phyloP scores from a whole-genome alignment of 768 basidiomycete species.

The Leccinum obscurum region DNA sequence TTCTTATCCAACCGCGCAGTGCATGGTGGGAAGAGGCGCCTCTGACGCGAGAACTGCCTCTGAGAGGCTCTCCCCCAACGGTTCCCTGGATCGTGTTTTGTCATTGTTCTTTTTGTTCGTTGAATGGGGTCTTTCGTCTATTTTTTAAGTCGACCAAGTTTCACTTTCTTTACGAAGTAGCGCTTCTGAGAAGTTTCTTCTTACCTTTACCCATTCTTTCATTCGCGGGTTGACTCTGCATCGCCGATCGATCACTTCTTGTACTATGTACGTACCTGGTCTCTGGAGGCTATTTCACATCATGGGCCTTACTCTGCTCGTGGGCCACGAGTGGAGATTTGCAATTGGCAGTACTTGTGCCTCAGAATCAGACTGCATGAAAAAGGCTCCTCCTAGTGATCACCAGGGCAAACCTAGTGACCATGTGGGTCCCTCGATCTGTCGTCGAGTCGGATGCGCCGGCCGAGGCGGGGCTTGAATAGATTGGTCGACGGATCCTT shows the following conservation, averaged over 20 bases:
- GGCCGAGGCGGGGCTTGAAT: neutral
- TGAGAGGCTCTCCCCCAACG: neutral
- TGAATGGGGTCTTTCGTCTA: neutral
- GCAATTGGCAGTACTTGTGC: too few species aligned
- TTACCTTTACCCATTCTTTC: neutral
- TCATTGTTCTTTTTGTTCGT: neutral
- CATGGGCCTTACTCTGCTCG: neutral
- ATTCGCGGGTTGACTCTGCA: neutral
- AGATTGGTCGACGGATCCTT: neutral
- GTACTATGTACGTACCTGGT: neutral
- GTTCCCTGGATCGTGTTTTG: neutral
- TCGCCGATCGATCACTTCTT: neutral
- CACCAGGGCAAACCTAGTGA: neutral
- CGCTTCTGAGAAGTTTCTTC: neutral
- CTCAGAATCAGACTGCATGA: neutral
- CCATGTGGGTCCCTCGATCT: too few species aligned
- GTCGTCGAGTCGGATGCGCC: neutral
- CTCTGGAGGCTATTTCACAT: neutral
- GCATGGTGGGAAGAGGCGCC: constrained; percentile 10
- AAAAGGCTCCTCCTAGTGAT: too few species aligned
- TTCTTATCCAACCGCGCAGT: neutral
- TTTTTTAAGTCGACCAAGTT: neutral
- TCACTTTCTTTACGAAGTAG: neutral
- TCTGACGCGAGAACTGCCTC: neutral
- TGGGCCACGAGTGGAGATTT: neutral